Evolutionary conservation across 169 alveolate species (phyloP), one percentile per base, ranked within the genome.

Genomic region (Cryptosporidium viatorum): DNA sequence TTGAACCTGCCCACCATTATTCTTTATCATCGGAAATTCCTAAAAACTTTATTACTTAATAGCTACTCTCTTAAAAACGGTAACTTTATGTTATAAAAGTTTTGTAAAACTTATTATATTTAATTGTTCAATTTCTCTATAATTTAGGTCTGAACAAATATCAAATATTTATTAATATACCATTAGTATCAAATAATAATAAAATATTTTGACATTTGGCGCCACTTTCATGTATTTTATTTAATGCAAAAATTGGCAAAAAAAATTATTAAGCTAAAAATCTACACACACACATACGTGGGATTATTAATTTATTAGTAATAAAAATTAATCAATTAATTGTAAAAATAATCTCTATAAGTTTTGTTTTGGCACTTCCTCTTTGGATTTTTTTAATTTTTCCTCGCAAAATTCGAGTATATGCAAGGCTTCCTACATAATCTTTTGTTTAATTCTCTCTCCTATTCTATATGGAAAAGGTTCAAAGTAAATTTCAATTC

Each of bases 1-100:
- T 73, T 71, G 9, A 52, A 52, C 26, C 50, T 50, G 21, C 12
- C 35, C 21, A n/a, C 51, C 86, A 73, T 55, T 26, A 29, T 31
- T 9, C 67, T 55, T 26, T 8, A 51, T 26, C 7, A n/a, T 2
- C 37, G 9, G 2, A n/a, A 55, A 23, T n/a, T 55, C 37, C 3
- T 16, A 10, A 4, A 23, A n/a, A n/a, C 5, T 21, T 26, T 1
- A 8, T 16, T 5, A 55, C 67, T 55, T n/a, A 21, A 16, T 37
- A 23, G 1, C 67, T 23, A 26, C 9, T 23, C 21, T 12, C 37
- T 9, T 37, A 10, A 23, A 55, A 3, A 23, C 37, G 5, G 10
- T 0, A n/a, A n/a, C 39, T 10, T n/a, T 8, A 3, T 26, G 5
- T 3, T n/a, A 52, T 0, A 1, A 7, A 52, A 7, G 2, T 52